A percentile compares a stretch with the other conserved stretches of the same genome.
These are phyloP conservation scores for Fomes fomentarius DNA, from an alignment of 1,284 basidiomycete genomes.

Conservation along the genomic window DNA sequence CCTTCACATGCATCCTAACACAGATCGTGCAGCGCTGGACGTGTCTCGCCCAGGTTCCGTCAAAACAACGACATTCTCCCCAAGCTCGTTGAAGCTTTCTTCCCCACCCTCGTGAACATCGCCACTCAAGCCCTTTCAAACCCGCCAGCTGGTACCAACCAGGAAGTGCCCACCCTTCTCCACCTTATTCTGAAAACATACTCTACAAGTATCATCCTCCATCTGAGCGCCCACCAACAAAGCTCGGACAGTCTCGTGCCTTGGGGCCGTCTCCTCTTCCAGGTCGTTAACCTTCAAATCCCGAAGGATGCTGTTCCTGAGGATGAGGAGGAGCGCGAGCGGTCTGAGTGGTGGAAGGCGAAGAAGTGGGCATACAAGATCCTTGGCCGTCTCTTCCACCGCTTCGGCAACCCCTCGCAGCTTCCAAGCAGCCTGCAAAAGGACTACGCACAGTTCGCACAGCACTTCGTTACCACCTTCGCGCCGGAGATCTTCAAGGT, in stretches of 20 bases:
- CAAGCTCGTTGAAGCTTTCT: conserved; percentile 60
- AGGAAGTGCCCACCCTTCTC: conserved; percentile 77
- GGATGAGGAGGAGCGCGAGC: conserved; percentile 75
- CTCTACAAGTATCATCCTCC: conserved; percentile 75
- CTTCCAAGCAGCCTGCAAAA: conserved; percentile 72
- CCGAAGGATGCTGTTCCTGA: conserved; percentile 68
- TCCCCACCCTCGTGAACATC: conserved; percentile 74
- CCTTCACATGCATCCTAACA: background rate
- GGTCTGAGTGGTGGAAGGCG: conserved; percentile 83
- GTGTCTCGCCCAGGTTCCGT: conserved; percentile 57
- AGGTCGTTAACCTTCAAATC: conserved; percentile 70
- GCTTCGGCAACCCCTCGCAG: conserved; percentile 85
- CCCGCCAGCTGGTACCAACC: conserved; percentile 55
- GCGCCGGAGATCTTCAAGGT: conserved; percentile 85
- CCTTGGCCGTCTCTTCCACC: conserved; percentile 75
- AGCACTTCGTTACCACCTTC: conserved; percentile 78
- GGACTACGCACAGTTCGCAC: conserved; percentile 72
- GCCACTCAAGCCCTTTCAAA: conserved; percentile 67
- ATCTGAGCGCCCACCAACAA: conserved; percentile 76
- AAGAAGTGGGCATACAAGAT: conserved; percentile 89
- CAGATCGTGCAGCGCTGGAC: background rate
- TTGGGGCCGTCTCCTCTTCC: conserved; percentile 85
- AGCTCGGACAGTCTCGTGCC: conserved; percentile 73
- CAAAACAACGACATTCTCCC: conserved; percentile 63
- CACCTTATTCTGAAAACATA: conserved; percentile 86